Conservation (phyloP, 352 stramenopile species). For the Pythium phragmitis region DNA sequence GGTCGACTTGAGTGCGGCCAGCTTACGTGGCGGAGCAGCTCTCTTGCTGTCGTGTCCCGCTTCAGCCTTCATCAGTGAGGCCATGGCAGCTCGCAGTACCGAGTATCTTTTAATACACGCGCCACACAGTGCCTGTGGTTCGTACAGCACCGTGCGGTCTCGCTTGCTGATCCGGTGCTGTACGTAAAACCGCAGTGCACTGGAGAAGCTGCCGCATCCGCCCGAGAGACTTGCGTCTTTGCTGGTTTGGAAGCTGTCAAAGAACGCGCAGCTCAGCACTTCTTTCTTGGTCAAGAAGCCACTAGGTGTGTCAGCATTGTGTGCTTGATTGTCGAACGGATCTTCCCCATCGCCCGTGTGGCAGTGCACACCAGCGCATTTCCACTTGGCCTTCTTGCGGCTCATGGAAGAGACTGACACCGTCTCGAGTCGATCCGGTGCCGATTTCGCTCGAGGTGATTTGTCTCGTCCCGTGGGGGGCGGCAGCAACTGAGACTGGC, state of each 20-base stretch:
- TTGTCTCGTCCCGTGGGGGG: background rate
- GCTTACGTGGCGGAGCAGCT: background rate
- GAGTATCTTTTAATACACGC: constrained; percentile 50
- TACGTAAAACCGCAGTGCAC: constrained; percentile 51
- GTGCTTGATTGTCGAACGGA: background rate
- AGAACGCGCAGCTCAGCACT: constrained; percentile 66
- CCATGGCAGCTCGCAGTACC: constrained; percentile 22
- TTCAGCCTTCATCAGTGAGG: background rate
- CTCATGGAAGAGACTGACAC: background rate
- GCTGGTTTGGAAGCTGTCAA: constrained; percentile 39
- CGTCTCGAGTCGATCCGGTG: constrained; percentile 41
- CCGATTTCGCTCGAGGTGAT: constrained; percentile 39
- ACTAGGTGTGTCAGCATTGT: constrained; percentile 21
- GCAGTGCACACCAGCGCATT: constrained; percentile 34
- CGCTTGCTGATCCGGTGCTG: constrained; percentile 53
- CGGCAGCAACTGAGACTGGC: constrained; percentile 17
- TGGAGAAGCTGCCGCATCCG: constrained; percentile 39
- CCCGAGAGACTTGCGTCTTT: constrained; percentile 46
- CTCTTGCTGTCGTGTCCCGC: background rate
- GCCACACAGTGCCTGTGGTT: constrained; percentile 50
- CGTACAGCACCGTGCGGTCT: constrained; percentile 54
- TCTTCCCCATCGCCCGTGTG: constrained; percentile 1
- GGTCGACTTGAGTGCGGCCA: background rate
- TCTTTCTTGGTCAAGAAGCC: constrained; percentile 68
- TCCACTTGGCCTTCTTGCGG: constrained; percentile 29